Base-by-base conservation (phyloP, 176 grass and related monocot species). In the Panicum miliaceum region DNA sequence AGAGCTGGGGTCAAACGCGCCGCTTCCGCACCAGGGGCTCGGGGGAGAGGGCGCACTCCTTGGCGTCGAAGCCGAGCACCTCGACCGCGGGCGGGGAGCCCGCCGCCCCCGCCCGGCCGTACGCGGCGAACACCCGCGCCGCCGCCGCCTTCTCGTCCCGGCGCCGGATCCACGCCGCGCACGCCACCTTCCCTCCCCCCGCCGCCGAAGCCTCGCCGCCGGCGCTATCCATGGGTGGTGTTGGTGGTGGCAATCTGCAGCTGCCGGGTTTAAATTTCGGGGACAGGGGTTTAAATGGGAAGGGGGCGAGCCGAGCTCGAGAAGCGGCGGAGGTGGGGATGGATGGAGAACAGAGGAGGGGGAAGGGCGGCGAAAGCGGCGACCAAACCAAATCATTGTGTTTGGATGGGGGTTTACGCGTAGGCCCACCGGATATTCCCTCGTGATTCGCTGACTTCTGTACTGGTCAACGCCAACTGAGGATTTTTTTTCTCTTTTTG, bases 111-210 rank as follows among this genome's bases (percentile, higher is more conserved):
- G 63, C 64, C 72, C 96, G 74, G 19, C 89, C 93, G 77, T 92
- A 68, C 67, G 76, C 78, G 65, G 79, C 90, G 43, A 99, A 82
- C 25, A 90, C 66, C 80, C 50, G 89, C 61, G 81, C 87, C 52
- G 75, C 68, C 86, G 74, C 90, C 58, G 79, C 64, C 89, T 92
- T 92, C 20, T 90, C 93, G 46, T 92, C 93, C 53, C 88, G 80
- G 65, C 89, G 89, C 45, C 88, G 78, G 84, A 99, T 94, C 96
- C 96, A 99, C 32, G 89, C 91, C 50, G 88, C 89, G 75, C 91
- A 99, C 16, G 84, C 82, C 53, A 66, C 93, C 86, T 85, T 85
- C 61, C 77, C 77, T 2, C 77, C 76, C 36, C 77, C 77, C 42
- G 47, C 76, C 53, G 57, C 71, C 65, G 64, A 4, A 16, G 64